These are phyloP conservation scores for Curvularia lunata DNA, from an alignment of 2,329 filamentous ascomycete genomes.

Conservation along the genomic window DNA sequence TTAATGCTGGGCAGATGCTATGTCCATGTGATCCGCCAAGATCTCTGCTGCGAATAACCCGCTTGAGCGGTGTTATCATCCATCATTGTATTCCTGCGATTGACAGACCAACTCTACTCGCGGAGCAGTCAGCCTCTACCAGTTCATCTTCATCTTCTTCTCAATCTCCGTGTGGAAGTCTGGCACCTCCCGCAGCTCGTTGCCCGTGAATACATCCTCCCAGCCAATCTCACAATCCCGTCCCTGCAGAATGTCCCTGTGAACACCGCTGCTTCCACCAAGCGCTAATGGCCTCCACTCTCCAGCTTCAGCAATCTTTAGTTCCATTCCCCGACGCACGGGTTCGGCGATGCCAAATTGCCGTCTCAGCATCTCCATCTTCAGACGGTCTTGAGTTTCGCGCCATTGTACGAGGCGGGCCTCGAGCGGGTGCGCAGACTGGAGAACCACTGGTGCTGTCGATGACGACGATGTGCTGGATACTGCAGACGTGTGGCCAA, in stretches of 20 bases:
- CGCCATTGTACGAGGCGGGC: constrained; percentile 89
- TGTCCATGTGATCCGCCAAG: neutral
- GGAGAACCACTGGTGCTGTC: constrained; percentile 52
- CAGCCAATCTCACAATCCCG: constrained; percentile 79
- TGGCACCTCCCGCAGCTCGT: constrained; percentile 72
- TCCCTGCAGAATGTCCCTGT: constrained; percentile 87
- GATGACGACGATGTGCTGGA: constrained; percentile 29
- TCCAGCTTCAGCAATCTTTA: constrained; percentile 81
- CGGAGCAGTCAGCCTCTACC: constrained; percentile 38
- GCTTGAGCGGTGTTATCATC: neutral
- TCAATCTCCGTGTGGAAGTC: constrained; percentile 94
- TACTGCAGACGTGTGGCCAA: constrained; percentile 62
- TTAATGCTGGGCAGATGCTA: neutral
- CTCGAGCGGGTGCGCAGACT: constrained; percentile 87
- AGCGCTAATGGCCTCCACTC: constrained; percentile 80
- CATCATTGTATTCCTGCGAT: neutral
- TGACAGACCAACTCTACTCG: neutral
- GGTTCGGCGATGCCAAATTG: constrained; percentile 94
- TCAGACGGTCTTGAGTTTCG: constrained; percentile 81
- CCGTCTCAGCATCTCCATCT: constrained; percentile 86
- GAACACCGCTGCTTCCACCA: constrained; percentile 70
- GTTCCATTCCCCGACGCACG: constrained; percentile 90
- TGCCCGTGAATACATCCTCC: constrained; percentile 89
- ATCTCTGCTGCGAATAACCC: neutral
- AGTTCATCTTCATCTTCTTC: constrained; percentile 82